phyloP scores from a whole-genome alignment of 2,329 filamentous ascomycete species.

The Scopulariopsis brevicaulis region DNA sequence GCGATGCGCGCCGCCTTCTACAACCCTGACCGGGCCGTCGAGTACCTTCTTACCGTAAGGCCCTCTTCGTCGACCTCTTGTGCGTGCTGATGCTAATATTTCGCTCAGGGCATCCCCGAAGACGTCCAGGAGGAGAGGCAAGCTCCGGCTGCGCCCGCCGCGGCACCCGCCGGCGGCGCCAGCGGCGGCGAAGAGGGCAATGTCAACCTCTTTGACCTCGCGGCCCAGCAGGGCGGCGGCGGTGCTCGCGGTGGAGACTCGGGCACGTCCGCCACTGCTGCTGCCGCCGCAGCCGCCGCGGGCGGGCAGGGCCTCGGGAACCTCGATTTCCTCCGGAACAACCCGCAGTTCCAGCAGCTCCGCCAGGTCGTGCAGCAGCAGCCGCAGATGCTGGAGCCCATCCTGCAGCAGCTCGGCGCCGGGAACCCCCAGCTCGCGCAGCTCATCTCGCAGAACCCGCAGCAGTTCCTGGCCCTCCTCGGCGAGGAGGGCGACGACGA shows the following conservation, averaged over 20 bases:
- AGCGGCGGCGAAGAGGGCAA: constrained; percentile 49
- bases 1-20: constrained; percentile 95
- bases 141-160: constrained; percentile 28
- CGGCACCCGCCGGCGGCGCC: constrained; percentile 25
- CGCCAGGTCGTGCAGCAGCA: constrained; percentile 96
- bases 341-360: constrained; percentile 95
- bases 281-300: constrained; percentile 37
- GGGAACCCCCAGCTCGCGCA: constrained; percentile 92
- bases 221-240: constrained; percentile 53
- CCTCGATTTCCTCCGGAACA: constrained; percentile 87
- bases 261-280: constrained; percentile 28
- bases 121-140: constrained; percentile 49
- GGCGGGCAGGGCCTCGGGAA: constrained; percentile 53
- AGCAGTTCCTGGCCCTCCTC: constrained; percentile 83
- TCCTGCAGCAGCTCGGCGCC: constrained; percentile 87
- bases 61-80: neutral
- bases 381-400: constrained; percentile 96
- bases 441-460: constrained; percentile 82
- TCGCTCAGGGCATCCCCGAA: constrained; percentile 73
- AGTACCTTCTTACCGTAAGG: constrained; percentile 79
- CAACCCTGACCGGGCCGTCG: constrained; percentile 94
- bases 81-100: neutral
- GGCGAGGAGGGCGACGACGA: constrained; percentile 83
- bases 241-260: constrained; percentile 26
- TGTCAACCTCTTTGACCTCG: constrained; percentile 87